Conservation (phyloP, 2,329 filamentous ascomycete genomes). For the Penicillium sp. region DNA sequence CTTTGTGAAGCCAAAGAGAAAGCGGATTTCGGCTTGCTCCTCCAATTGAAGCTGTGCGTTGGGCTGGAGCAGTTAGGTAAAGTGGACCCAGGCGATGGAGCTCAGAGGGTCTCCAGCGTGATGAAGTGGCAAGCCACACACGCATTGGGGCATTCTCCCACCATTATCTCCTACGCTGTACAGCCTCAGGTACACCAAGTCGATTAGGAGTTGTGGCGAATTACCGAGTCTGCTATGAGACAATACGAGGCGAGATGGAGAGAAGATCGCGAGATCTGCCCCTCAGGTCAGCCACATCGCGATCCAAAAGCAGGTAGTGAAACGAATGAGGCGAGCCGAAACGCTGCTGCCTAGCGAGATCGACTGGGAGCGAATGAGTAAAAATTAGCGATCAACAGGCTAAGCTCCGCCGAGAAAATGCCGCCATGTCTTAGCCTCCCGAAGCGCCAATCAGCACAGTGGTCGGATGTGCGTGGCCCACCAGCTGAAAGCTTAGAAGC, state of each 20-base stretch:
- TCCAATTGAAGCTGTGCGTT: too few species aligned
- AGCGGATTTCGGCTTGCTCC: too few species aligned
- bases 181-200: background rate
- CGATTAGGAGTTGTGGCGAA: background rate
- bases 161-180: background rate
- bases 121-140: background rate
- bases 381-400: background rate
- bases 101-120: too few species aligned
- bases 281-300: background rate
- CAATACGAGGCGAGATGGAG: background rate
- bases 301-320: background rate
- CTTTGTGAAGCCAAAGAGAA: too few species aligned
- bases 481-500: background rate
- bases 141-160: background rate
- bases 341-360: background rate
- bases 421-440: background rate
- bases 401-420: background rate
- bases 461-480: background rate
- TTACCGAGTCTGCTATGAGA: too few species aligned
- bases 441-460: background rate
- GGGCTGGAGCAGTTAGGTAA: too few species aligned
- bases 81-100: too few species aligned
- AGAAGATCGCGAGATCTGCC: background rate
- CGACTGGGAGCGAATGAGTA: background rate
- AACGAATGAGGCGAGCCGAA: background rate